Evolutionary conservation across 495 filamentous ascomycete genomes (phyloP), one percentile per base, ranked within the genome.

Genomic region (Elasticomyces elasticus): DNA sequence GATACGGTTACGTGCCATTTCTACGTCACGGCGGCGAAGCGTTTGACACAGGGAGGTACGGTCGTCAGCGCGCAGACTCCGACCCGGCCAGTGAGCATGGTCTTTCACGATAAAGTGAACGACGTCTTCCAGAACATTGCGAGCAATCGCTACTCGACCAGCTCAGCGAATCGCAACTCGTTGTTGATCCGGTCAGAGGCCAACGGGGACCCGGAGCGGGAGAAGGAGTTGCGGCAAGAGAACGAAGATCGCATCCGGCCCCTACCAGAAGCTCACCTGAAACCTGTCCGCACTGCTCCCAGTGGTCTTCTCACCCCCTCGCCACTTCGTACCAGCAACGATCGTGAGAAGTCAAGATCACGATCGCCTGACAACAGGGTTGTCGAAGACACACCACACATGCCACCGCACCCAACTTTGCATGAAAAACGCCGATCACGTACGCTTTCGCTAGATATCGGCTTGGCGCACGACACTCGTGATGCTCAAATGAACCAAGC

Each of bases 1-100:
- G 85, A 89, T 68, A 80, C 82, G 24, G 85, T 97, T 7, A 83
- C 84, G 25, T 95, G 89, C 72, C 88, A 94, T 67, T 95, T 96
- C 74, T 97, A 85, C 71, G 84, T 96, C 49, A 97, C 91, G 0
- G 75, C 77, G 17, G 76, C 81, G 26, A 85, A 82, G 62, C 78
- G 80, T 40, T 76, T 77, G 52, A 46, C 67, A 49, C 35, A 58
- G 54, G 61, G 49, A 60, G 63, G 66, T 49, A 40, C 66, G 61
- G 56, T 64, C 69, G 73, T 62, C 71, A 76, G 59, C 70, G 78
- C 60, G 68, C 76, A 64, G 26, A 69, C 67, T 12, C 69, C 69
- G 11, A 68, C 62, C 69, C 75, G 46, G 25, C 84, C 84, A 12
- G 70, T 85, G 30, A 87, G 82, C 63, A 77, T 79, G 54, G 66